Evolutionary conservation across 345 rosid species (phyloP).

Genomic region (Sapria himalayana): DNA sequence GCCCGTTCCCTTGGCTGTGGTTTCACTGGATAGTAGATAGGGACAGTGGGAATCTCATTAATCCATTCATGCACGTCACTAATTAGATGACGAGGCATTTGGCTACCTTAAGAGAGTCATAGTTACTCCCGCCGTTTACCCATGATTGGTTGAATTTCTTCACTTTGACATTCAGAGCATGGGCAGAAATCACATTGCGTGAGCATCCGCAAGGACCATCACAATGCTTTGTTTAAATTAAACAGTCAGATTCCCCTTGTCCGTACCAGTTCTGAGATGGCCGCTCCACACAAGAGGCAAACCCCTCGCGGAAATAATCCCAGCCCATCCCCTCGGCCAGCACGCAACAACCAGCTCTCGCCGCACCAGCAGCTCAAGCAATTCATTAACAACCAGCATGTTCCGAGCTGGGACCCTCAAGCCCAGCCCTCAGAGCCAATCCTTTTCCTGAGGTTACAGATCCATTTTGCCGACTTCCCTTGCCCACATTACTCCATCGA

Average conservation of each 20-base stretch:
- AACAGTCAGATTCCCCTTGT: conserved; percentile 5
- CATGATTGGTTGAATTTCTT: conserved; percentile 4
- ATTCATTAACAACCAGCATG: no score
- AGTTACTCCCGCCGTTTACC: no score
- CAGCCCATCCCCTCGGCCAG: conserved; percentile 5
- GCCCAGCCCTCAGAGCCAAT: conserved; percentile 1
- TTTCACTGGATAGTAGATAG: conserved; percentile 15
- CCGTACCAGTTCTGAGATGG: conserved; percentile 1
- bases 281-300: background rate
- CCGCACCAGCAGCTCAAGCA: conserved; percentile 7
- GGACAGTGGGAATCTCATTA: conserved; percentile 12
- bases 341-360: conserved; percentile 8
- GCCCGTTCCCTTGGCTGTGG: conserved; percentile 11
- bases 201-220: conserved; percentile 8
- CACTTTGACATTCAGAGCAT: conserved; percentile 7
- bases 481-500: no score
- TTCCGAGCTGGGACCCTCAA: no score
- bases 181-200: conserved; percentile 7
- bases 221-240: conserved; percentile 4
- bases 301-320: conserved; percentile 1
- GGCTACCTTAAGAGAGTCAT: no score
- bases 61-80: conserved; percentile 9
- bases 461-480: no score
- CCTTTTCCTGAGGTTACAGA: no score
- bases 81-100: conserved; percentile 11